Percentiles rank a stretch among this genome's conserved stretches.
Evolutionary conservation across 75 land plant species (phyloP).

Genomic region (Cupressus sempervirens): DNA sequence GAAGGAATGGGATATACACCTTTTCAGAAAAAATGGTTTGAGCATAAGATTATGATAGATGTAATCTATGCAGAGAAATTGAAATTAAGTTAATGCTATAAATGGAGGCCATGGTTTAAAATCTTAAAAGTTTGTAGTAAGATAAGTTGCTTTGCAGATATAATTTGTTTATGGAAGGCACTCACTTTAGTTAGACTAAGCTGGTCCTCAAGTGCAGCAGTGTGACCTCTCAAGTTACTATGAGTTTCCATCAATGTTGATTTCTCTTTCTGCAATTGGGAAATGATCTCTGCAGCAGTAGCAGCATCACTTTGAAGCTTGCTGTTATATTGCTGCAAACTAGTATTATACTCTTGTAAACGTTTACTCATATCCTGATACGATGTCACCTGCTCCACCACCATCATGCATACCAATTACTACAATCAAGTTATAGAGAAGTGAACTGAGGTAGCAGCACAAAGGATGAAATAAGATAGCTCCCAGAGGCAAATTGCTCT

Average conservation of each 20-base stretch:
- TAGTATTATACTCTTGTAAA: constrained; percentile 91
- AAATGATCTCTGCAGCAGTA: constrained; percentile 43
- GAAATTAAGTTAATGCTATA: background rate
- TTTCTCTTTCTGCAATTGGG: constrained; percentile 77
- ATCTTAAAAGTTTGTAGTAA: background rate
- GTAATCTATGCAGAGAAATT: background rate
- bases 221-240: constrained; percentile 57
- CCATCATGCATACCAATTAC: background rate
- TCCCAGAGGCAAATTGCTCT: background rate
- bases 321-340: constrained; percentile 88
- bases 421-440: constrained; percentile 2
- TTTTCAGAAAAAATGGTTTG: background rate
- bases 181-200: constrained; percentile 54
- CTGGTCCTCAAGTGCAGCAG: constrained; percentile 54
- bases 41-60: background rate
- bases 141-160: background rate
- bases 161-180: background rate
- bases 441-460: background rate
- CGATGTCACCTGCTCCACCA: constrained; percentile 46
- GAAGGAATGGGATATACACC: background rate
- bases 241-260: constrained; percentile 72
- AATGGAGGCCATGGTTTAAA: background rate
- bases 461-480: background rate
- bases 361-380: constrained; percentile 77
- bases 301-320: constrained; percentile 76